Evolutionary conservation across 768 basidiomycete species (phyloP), one percentile per base, ranked within the genome.

Genomic region (Tephrocybe sp.): DNA sequence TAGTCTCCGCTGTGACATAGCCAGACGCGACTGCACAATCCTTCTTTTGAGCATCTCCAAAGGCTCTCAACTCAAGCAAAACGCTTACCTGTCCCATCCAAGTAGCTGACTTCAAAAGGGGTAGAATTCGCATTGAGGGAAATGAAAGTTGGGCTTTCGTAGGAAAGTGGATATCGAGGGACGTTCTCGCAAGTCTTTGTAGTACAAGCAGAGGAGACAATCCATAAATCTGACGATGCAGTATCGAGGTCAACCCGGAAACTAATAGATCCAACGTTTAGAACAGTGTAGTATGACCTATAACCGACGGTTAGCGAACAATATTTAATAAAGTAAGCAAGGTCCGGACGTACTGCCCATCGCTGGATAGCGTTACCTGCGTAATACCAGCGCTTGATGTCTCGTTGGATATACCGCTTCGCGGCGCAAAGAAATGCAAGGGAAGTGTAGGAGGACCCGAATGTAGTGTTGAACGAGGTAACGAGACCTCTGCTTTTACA

Each of bases 181-280:
- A 85, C 71, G 3, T 63, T 57, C 40, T 71, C 69, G 66, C 89
- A 91, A 0, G 74, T 60, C n/a, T 62, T 58, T 11, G 82, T 75
- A 23, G 65, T 65, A 66, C 89, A 92, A 4, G 60, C 72, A 7
- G 87, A 83, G 13, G 87, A 85, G 39, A 80, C 61, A 16, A 91
- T 55, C 88, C 88, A 92, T 11, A 87, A 66, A 68, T 85, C 84
- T 13, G 85, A 72, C 7, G 88, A 90, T 14, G 75, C 89, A 1
- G 89, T 91, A 62, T 92, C 89, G 39, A 91, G 68, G 0, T 80
- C 81, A 16, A 83, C 80, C 13, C 87, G 83, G 58, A 89, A 85
- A 59, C 68, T 79, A 49, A 88, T 78, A 49, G 72, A 69, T 30
- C 88, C 89, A 22, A 76, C 70, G 55, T 77, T 65, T 50, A 90